A percentile compares a stretch with the other conserved stretches of the same genome.
Conservation (phyloP, 2,329 filamentous ascomycete species). For the Cladosporium austrohemisphaericum region DNA sequence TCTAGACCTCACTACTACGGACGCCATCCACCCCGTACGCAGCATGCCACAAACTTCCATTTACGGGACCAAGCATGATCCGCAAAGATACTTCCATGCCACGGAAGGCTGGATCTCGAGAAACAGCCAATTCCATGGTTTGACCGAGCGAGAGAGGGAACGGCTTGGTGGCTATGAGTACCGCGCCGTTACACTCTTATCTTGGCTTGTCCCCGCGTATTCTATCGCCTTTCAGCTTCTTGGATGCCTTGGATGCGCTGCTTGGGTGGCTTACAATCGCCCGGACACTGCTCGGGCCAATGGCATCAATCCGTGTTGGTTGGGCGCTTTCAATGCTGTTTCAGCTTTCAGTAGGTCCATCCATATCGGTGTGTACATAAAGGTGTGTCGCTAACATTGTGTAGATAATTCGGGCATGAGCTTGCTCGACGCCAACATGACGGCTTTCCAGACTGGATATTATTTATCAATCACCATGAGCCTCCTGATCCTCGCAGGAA, state of each 20-base stretch:
- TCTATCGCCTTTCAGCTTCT: conserved; percentile 58
- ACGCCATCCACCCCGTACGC: neutral
- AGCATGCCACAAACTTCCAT: neutral
- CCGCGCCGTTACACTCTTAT: conserved; percentile 57
- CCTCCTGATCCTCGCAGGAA: conserved; percentile 50
- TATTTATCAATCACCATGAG: conserved; percentile 48
- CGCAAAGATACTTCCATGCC: conserved; percentile 16
- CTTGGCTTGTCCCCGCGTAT: conserved; percentile 59
- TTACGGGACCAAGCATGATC: conserved; percentile 1
- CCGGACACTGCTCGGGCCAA: conserved; percentile 50
- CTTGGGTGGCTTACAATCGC: conserved; percentile 56
- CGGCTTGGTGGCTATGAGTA: conserved; percentile 62
- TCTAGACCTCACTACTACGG: conserved; percentile 19
- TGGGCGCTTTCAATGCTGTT: conserved; percentile 63
- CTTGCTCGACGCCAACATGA: conserved; percentile 63
- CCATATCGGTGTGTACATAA: too few relatives aligned
- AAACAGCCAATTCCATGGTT: conserved; percentile 54
- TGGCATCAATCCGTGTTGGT: conserved; percentile 64
- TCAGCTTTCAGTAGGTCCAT: conserved; percentile 59
- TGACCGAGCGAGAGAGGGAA: conserved; percentile 53
- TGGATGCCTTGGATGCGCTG: conserved; percentile 57
- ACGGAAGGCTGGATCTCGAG: conserved; percentile 32
- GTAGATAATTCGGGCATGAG: conserved; percentile 62
- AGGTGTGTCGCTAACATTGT: neutral
- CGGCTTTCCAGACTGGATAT: conserved; percentile 52